Percentiles rank a stretch among this genome's conserved stretches.
These are phyloP conservation scores for Lipomyces chichibuensis DNA, from an alignment of 805 yeast genomes.

Conservation along the genomic window DNA sequence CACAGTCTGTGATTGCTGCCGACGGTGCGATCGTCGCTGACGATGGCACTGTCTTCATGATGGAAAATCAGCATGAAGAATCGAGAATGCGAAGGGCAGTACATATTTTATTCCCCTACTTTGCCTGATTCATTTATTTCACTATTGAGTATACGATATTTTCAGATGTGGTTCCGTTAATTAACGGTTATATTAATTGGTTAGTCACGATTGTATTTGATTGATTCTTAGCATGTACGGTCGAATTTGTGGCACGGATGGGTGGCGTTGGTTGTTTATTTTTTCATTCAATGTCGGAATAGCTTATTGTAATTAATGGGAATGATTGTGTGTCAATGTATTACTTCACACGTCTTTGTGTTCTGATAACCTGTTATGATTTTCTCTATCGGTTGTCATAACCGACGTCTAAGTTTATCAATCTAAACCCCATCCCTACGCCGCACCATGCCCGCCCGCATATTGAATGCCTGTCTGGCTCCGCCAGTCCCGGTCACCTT, in stretches of 20 bases:
- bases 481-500: neutral
- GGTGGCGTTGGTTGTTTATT: neutral
- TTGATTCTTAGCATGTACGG: neutral
- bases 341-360: too few species aligned
- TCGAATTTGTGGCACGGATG: neutral
- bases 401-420: too few species aligned
- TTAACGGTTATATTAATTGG: too few species aligned
- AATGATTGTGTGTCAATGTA: too few species aligned
- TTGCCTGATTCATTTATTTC: neutral
- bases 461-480: neutral
- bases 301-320: neutral
- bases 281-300: neutral
- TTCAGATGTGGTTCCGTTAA: too few species aligned
- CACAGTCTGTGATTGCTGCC: neutral
- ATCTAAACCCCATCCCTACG: neutral
- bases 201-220: neutral
- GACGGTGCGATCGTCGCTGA: slow-evolving; percentile 3
- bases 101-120: slow-evolving; percentile 10
- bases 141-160: too few species aligned
- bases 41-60: slow-evolving; percentile 1
- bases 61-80: neutral
- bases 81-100: neutral
- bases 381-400: too few species aligned
- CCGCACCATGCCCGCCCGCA: neutral
- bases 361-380: too few species aligned